A percentile compares a stretch with the other conserved stretches of the same genome.
Conservation (phyloP, 2,329 filamentous ascomycete genomes). For the Ustulina deusta region DNA sequence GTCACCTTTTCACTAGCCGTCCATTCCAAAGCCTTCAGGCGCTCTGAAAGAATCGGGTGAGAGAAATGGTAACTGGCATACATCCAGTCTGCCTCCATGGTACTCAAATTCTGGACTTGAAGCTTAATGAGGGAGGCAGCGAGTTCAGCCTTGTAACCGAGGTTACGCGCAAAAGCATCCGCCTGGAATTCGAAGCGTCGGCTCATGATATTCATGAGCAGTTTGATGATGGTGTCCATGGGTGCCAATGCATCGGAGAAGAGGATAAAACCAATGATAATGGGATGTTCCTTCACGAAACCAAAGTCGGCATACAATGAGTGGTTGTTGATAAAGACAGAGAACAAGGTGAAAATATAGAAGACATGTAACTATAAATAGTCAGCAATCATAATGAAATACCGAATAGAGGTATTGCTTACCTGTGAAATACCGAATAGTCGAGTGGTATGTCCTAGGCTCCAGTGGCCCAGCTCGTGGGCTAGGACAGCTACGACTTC, state of each 20-base stretch:
- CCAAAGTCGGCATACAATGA: conserved; percentile 93
- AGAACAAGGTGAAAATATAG: conserved; percentile 97
- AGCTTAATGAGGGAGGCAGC: conserved; percentile 93
- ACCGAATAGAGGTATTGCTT: conserved; percentile 45
- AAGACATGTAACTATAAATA: conserved; percentile 82
- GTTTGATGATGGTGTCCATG: conserved; percentile 93
- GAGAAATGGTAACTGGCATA: conserved; percentile 99
- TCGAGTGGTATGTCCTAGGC: conserved; percentile 91
- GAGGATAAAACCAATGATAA: conserved; percentile 96
- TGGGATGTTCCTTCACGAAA: conserved; percentile 84
- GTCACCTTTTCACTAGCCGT: conserved; percentile 71
- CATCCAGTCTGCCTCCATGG: conserved; percentile 98
- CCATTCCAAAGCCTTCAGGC: conserved; percentile 92
- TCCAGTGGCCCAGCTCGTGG: conserved; percentile 98
- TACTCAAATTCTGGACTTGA: conserved; percentile 97
- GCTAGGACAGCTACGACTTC: conserved; percentile 96
- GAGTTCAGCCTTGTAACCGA: conserved; percentile 87
- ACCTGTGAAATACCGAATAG: conserved; percentile 89
- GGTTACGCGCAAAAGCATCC: conserved; percentile 85
- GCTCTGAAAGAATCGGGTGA: conserved; percentile 94
- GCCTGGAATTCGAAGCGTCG: conserved; percentile 97
- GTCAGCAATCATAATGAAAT: conserved; percentile 46
- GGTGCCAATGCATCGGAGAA: conserved; percentile 97
- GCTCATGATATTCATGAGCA: conserved; percentile 95
- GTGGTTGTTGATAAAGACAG: conserved; percentile 94